phyloP scores from a whole-genome alignment of 139 green algal species.

The Nannochloris sp. region DNA sequence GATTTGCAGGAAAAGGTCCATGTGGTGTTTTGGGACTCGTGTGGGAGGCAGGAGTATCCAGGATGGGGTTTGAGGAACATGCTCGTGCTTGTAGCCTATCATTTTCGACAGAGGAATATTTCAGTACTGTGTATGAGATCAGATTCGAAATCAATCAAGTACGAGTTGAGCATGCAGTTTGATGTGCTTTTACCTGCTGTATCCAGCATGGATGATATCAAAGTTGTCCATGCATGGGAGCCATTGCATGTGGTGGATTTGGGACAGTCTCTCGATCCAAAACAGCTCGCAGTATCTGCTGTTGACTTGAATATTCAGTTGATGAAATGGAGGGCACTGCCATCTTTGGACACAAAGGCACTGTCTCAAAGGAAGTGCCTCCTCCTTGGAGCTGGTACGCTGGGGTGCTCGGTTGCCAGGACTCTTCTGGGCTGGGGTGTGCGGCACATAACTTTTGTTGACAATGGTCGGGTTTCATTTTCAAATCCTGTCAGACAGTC shows the following conservation, averaged over 20 bases:
- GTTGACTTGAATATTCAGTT: slow-evolving; percentile 93
- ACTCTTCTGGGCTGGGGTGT: slow-evolving; percentile 88
- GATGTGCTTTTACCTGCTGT: slow-evolving; percentile 39
- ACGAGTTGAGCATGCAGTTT: slow-evolving; percentile 28
- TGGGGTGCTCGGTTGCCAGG: slow-evolving; percentile 88
- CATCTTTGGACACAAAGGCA: slow-evolving; percentile 55
- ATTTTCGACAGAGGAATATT: slow-evolving; percentile 24
- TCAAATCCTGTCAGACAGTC: slow-evolving; percentile 85
- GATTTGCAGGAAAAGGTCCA: slow-evolving; percentile 7
- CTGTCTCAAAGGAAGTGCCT: slow-evolving; percentile 64
- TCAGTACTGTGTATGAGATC: slow-evolving; percentile 64
- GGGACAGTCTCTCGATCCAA: slow-evolving; percentile 59
- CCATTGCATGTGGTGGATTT: slow-evolving; percentile 50
- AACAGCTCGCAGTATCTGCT: slow-evolving; percentile 45
- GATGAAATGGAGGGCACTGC: slow-evolving; percentile 89
- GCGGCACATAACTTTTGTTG: slow-evolving; percentile 76
- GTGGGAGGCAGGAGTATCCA: slow-evolving; percentile 39
- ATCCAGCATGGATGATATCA: slow-evolving; percentile 1
- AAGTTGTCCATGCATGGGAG: background rate
- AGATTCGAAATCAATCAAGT: slow-evolving; percentile 21
- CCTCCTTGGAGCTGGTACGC: slow-evolving; percentile 81
- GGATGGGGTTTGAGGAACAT: slow-evolving; percentile 82
- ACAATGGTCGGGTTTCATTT: slow-evolving; percentile 71
- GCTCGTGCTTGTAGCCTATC: slow-evolving; percentile 56
- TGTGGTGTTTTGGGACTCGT: slow-evolving; percentile 62